These are phyloP conservation scores for Hypoxylon trugodes DNA, from an alignment of 495 filamentous ascomycete genomes.

Conservation along the genomic window DNA sequence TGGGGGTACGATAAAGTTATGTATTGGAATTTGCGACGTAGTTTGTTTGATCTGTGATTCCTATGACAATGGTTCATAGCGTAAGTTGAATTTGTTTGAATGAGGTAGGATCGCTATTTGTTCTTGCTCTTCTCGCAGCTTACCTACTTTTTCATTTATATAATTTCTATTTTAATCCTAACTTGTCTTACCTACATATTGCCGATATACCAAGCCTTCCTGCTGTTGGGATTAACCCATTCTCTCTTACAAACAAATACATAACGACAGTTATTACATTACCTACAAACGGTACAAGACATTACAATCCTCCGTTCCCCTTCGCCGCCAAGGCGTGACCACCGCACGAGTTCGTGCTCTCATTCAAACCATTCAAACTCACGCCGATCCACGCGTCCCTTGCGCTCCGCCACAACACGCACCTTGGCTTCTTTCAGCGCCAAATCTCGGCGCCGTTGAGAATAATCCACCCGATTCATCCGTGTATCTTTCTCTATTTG, in stretches of 20 bases:
- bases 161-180: neutral
- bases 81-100: neutral
- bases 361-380: neutral
- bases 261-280: no score
- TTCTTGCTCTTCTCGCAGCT: no score
- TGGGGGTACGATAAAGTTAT: no score
- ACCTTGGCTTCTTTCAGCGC: neutral
- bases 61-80: slow-evolving; percentile 1
- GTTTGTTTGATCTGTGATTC: slow-evolving; percentile 15
- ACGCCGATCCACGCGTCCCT: slow-evolving; percentile 23
- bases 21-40: slow-evolving; percentile 10
- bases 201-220: no score
- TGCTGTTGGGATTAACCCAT: no score
- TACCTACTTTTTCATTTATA: neutral
- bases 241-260: no score
- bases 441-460: slow-evolving; percentile 30
- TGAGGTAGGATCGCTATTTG: no score
- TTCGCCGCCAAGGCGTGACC: no score
- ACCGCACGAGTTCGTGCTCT: no score
- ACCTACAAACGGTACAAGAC: no score
- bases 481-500: slow-evolving; percentile 17
- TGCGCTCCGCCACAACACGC: slow-evolving; percentile 29
- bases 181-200: no score
- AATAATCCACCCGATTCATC: slow-evolving; percentile 21
- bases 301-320: no score